Percentiles rank a stretch among this genome's conserved stretches.
Evolutionary conservation across 176 grass and related monocot species (phyloP).

Genomic region (Pontederia paniculata): DNA sequence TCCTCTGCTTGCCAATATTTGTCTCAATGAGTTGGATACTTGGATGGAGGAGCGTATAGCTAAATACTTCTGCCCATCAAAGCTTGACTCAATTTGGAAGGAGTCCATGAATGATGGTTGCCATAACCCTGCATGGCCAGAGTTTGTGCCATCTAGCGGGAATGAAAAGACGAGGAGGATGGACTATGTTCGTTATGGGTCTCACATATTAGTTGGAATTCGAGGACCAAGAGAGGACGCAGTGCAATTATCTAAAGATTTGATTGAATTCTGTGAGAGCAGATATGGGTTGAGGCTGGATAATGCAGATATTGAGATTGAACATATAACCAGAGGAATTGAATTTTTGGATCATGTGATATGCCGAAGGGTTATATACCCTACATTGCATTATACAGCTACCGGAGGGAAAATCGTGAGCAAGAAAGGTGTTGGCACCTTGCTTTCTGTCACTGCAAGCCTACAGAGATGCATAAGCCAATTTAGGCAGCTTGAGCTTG

Average conservation of each 20-base stretch:
- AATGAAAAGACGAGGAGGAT: conserved; percentile 67
- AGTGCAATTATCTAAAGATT: conserved; percentile 44
- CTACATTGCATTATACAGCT: conserved; percentile 65
- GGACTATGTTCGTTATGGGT: conserved; percentile 77
- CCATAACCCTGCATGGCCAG: conserved; percentile 93
- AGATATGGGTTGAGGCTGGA: conserved; percentile 67
- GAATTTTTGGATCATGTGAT: too few species aligned
- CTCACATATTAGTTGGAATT: conserved; percentile 75
- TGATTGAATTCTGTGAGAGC: conserved; percentile 69
- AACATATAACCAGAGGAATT: too few species aligned
- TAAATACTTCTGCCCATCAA: conserved; percentile 64
- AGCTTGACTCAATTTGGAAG: conserved; percentile 70
- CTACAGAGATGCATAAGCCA: conserved; percentile 67
- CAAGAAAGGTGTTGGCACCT: conserved; percentile 73
- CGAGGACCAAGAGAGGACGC: conserved; percentile 78
- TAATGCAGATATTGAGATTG: conserved; percentile 74
- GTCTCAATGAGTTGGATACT: conserved; percentile 68
- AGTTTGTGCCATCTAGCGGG: conserved; percentile 66
- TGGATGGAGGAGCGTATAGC: conserved; percentile 78
- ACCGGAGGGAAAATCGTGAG: conserved; percentile 71
- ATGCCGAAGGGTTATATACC: too few species aligned
- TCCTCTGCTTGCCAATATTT: conserved; percentile 77
- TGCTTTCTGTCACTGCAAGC: conserved; percentile 76
- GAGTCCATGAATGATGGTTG: conserved; percentile 47
- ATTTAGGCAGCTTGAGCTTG: conserved; percentile 90